Conservation (phyloP, 495 filamentous ascomycete species). For the Tuber calosporum region DNA sequence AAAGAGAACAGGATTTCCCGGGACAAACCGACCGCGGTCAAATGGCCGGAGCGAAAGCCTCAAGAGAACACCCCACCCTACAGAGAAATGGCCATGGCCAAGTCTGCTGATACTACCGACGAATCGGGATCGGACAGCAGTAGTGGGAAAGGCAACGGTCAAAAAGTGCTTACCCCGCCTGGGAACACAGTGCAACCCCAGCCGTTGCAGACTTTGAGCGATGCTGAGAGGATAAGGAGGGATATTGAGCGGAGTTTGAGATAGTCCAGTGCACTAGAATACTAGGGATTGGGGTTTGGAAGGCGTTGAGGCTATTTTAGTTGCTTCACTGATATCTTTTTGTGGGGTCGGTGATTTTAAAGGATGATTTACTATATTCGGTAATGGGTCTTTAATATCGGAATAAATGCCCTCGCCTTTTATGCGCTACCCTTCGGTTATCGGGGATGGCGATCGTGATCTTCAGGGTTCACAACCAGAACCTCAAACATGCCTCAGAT, state of each 20-base stretch:
- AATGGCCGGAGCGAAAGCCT: not conserved
- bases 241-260: constrained; percentile 33
- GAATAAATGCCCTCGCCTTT: not conserved
- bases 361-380: not conserved
- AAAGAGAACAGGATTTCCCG: not conserved
- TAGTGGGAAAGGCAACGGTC: not conserved
- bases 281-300: not conserved
- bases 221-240: constrained; percentile 28
- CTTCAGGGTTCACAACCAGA: not conserved
- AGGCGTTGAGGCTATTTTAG: constrained; percentile 10
- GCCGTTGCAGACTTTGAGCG: not conserved
- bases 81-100: not conserved
- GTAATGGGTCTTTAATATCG: not conserved
- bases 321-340: not conserved
- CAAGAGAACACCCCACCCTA: not conserved
- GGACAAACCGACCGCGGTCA: not conserved
- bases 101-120: not conserved
- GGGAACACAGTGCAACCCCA: not conserved
- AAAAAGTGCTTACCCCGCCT: not conserved
- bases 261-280: not conserved
- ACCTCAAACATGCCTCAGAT: not conserved
- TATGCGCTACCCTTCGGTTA: not conserved
- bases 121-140: not conserved
- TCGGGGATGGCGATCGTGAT: not conserved
- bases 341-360: not conserved